phyloP scores from a whole-genome alignment of 2,329 filamentous ascomycete genomes.

The Colletotrichum salicis region DNA sequence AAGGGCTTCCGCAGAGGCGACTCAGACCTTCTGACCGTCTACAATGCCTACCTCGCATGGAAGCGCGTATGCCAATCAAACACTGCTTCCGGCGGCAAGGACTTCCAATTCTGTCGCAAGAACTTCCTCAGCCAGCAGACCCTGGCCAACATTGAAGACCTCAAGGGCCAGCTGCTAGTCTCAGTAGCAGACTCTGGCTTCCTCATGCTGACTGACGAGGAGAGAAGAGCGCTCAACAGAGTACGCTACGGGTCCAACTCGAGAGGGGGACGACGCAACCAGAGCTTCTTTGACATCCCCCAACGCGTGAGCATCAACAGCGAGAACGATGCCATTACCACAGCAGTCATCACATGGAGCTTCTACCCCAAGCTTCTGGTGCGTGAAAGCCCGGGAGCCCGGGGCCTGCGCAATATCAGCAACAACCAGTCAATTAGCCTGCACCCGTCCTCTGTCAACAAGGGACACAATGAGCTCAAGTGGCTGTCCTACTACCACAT shows the following conservation, averaged over 20 bases:
- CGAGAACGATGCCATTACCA: conserved; percentile 80
- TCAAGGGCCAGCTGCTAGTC: conserved; percentile 90
- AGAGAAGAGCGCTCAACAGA: conserved; percentile 75
- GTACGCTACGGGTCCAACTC: conserved; percentile 68
- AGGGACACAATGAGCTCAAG: conserved; percentile 71
- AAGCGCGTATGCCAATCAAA: conserved; percentile 80
- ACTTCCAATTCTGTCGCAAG: conserved; percentile 92
- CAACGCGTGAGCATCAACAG: conserved; percentile 79
- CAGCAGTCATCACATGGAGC: conserved; percentile 88
- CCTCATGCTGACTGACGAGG: conserved; percentile 77
- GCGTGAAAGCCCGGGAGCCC: conserved; percentile 74
- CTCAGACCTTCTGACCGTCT: conserved; percentile 91
- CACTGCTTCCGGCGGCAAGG: conserved; percentile 67
- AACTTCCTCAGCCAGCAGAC: conserved; percentile 93
- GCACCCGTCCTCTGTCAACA: conserved; percentile 91
- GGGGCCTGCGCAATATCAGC: conserved; percentile 88
- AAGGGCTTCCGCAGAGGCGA: conserved; percentile 85
- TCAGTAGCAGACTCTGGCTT: conserved; percentile 89
- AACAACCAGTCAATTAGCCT: conserved; percentile 93
- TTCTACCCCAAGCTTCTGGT: conserved; percentile 95
- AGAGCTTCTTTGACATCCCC: conserved; percentile 85
- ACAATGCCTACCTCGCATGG: conserved; percentile 94
- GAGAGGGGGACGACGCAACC: conserved; percentile 68
- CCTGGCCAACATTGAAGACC: conserved; percentile 90
- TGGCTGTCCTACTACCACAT: conserved; percentile 98